These are phyloP conservation scores for Spinacia oleracea DNA, from an alignment of 179 eudicot species.

Conservation along the genomic window DNA sequence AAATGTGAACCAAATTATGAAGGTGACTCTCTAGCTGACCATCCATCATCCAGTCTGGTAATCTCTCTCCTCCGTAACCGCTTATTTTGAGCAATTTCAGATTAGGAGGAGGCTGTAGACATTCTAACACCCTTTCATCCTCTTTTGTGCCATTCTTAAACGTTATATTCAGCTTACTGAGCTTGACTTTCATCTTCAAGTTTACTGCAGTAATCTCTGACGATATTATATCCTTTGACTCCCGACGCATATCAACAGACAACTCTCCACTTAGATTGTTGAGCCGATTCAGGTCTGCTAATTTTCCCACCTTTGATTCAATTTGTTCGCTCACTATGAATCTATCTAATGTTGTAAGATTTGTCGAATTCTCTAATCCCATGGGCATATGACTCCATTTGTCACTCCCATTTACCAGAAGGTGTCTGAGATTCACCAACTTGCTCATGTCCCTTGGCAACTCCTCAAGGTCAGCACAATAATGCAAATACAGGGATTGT, in stretches of 20 bases:
- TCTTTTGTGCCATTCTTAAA: background rate
- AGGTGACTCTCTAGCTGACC: background rate
- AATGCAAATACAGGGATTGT: background rate
- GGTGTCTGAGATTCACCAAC: constrained; percentile 13
- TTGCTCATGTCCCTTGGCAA: constrained; percentile 6
- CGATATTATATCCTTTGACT: constrained; percentile 6
- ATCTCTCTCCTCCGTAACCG: background rate
- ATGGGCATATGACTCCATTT: constrained; percentile 3
- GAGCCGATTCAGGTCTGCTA: constrained; percentile 5
- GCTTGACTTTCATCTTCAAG: background rate
- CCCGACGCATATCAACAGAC: background rate
- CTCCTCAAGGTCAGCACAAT: background rate
- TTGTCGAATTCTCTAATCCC: background rate
- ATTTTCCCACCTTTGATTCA: background rate
- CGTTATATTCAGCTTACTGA: background rate
- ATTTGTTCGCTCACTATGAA: background rate
- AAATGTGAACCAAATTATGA: background rate
- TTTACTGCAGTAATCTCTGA: background rate
- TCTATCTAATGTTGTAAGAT: background rate
- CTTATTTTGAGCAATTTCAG: background rate
- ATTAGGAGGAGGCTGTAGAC: constrained; percentile 5
- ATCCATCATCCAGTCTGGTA: constrained; percentile 19
- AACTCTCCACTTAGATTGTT: background rate
- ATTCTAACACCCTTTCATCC: constrained; percentile 9
- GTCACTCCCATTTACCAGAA: background rate